Conservation (phyloP, 1,284 basidiomycete genomes). For the Naganishia albida region DNA sequence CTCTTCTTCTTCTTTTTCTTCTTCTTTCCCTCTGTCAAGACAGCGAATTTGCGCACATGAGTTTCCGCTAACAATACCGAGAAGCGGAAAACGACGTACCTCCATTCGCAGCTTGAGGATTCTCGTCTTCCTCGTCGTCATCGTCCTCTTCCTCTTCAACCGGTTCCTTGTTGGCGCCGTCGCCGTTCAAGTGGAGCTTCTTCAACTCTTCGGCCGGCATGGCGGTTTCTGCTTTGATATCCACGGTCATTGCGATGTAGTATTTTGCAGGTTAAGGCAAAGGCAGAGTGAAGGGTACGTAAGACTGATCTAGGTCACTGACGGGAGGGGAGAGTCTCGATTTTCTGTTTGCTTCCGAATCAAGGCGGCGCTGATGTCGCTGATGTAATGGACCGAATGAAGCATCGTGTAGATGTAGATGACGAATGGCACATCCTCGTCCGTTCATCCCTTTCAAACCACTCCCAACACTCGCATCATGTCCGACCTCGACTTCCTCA, state of each 20-base stretch:
- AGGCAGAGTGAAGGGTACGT: too few species aligned
- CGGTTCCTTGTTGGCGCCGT: conserved; percentile 16
- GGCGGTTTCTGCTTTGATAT: too few species aligned
- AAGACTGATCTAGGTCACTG: background rate
- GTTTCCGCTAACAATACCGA: background rate
- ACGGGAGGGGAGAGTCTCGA: background rate
- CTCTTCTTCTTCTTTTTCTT: conserved; percentile 31
- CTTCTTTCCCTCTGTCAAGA: conserved; percentile 19
- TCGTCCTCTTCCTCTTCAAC: conserved; percentile 23
- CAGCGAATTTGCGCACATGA: background rate
- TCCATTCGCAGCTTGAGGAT: conserved; percentile 4
- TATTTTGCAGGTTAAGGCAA: too few species aligned
- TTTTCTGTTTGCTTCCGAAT: too few species aligned
- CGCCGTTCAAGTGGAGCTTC: conserved; percentile 22
- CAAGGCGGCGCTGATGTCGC: too few species aligned
- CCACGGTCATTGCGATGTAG: conserved; percentile 6
- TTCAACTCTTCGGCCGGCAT: conserved; percentile 21
- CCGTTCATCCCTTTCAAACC: background rate
- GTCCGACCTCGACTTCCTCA: conserved; percentile 51
- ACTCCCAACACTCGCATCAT: conserved; percentile 31
- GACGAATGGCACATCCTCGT: conserved; percentile 8
- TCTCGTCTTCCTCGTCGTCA: conserved; percentile 23
- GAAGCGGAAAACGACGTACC: background rate
- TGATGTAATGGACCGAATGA: background rate
- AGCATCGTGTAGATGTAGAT: conserved; percentile 1